A percentile compares a stretch with the other conserved stretches of the same genome.
Evolutionary conservation across 257 asterid species (phyloP).

Genomic region (Osmanthus fragrans): DNA sequence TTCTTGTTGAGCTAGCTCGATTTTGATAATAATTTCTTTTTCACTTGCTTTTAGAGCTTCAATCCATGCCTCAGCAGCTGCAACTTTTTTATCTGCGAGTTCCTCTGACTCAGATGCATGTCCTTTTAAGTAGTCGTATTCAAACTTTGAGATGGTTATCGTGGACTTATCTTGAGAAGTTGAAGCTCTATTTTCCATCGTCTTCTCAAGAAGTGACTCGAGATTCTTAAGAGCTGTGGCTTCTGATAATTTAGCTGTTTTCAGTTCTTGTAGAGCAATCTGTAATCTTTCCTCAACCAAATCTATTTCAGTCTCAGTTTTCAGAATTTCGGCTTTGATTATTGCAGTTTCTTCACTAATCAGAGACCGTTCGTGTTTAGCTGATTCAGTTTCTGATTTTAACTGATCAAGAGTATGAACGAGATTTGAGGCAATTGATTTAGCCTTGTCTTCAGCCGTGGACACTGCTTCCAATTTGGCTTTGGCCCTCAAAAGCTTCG

Average conservation of each 20-base stretch:
- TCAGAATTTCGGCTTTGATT: slow-evolving; percentile 51
- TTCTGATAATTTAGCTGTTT: slow-evolving; percentile 65
- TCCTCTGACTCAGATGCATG: slow-evolving; percentile 69
- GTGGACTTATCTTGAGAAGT: slow-evolving; percentile 47
- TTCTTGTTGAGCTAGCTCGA: slow-evolving; percentile 54
- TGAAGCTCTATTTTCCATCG: slow-evolving; percentile 56
- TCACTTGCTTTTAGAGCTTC: slow-evolving; percentile 84
- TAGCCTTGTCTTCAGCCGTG: slow-evolving; percentile 58
- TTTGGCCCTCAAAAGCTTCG: slow-evolving; percentile 69
- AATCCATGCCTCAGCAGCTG: slow-evolving; percentile 88
- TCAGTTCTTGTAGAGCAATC: slow-evolving; percentile 58
- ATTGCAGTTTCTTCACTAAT: slow-evolving; percentile 50
- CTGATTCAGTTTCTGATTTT: slow-evolving; percentile 50
- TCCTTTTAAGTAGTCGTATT: slow-evolving; percentile 73
- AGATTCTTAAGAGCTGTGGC: slow-evolving; percentile 64
- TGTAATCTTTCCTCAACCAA: slow-evolving; percentile 58
- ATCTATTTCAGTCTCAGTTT: slow-evolving; percentile 53
- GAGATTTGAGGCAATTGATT: slow-evolving; percentile 49
- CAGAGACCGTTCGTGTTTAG: slow-evolving; percentile 41
- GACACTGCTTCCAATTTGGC: slow-evolving; percentile 63
- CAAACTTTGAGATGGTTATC: slow-evolving; percentile 71
- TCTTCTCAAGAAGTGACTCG: slow-evolving; percentile 41
- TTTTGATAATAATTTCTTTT: slow-evolving; percentile 57
- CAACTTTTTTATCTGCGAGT: slow-evolving; percentile 80
- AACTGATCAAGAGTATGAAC: slow-evolving; percentile 53